Evolutionary conservation across 2,329 filamentous ascomycete species (phyloP).

Genomic region (Diaporthe sp.): DNA sequence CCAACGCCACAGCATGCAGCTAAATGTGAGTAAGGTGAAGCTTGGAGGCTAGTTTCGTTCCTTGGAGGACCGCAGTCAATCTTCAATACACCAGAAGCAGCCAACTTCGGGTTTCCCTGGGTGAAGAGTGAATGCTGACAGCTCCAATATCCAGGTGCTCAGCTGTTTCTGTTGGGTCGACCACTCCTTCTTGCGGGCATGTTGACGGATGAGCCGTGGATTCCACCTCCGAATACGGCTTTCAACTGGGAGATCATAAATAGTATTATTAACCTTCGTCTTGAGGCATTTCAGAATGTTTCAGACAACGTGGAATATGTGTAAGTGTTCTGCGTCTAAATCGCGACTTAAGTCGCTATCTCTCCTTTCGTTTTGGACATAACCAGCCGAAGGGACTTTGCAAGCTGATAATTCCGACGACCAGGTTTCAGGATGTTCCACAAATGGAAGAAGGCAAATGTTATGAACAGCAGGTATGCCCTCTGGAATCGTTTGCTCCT

Average conservation of each 20-base stretch:
- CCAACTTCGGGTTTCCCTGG: background rate
- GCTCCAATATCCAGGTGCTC: background rate
- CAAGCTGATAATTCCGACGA: background rate
- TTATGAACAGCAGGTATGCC: conserved; percentile 12
- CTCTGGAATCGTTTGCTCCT: background rate
- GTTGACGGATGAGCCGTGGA: background rate
- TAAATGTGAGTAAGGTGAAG: background rate
- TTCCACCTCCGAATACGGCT: background rate
- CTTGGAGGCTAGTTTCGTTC: background rate
- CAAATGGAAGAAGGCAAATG: conserved; percentile 9
- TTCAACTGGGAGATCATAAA: background rate
- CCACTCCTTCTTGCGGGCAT: background rate
- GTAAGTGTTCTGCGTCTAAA: background rate
- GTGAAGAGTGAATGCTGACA: background rate
- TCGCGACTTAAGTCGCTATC: background rate
- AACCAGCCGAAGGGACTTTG: too few species aligned
- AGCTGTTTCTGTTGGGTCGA: background rate
- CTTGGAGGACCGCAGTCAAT: background rate
- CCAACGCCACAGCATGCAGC: background rate
- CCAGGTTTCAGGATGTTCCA: background rate
- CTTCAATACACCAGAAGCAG: background rate
- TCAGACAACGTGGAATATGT: background rate
- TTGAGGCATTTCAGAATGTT: background rate
- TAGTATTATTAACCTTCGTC: background rate
- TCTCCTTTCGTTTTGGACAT: background rate